Evolutionary conservation across 768 basidiomycete genomes (phyloP).

Genomic region (Pleurotus pulmonarius): DNA sequence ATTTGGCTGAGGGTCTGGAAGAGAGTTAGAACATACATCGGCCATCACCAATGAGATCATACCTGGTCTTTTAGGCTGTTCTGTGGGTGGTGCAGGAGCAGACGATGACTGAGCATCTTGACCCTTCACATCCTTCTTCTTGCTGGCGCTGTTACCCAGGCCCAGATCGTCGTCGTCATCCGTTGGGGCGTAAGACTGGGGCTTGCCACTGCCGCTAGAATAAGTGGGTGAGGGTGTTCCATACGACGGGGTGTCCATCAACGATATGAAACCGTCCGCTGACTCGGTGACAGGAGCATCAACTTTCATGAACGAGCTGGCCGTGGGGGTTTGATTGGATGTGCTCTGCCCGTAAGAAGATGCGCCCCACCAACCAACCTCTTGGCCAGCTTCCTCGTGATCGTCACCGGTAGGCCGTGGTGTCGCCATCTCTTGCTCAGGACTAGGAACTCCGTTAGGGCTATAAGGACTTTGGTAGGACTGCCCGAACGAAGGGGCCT

Average conservation of each 20-base stretch:
- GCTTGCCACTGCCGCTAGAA: constrained; percentile 8
- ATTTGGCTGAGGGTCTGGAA: constrained; percentile 20
- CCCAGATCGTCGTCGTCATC: constrained; percentile 89
- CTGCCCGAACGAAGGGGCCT: constrained; percentile 31
- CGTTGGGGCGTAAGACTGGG: constrained; percentile 27
- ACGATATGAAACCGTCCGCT: constrained; percentile 70
- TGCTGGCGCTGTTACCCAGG: constrained; percentile 58
- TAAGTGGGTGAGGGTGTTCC: constrained; percentile 28
- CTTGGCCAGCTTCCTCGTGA: constrained; percentile 34
- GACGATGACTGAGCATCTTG: neutral
- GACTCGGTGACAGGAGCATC: constrained; percentile 34
- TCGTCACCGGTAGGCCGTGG: constrained; percentile 23
- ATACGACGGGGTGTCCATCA: constrained; percentile 66
- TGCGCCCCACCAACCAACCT: constrained; percentile 65
- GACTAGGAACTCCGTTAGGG: constrained; percentile 33
- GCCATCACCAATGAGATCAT: constrained; percentile 2
- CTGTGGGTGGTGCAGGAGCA: constrained; percentile 9
- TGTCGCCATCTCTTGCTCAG: constrained; percentile 27
- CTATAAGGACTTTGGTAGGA: constrained; percentile 18
- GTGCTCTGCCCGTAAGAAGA: constrained; percentile 29
- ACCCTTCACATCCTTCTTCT: constrained; percentile 6
- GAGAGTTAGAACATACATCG: neutral
- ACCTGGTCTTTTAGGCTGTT: constrained; percentile 25
- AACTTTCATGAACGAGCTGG: constrained; percentile 57
- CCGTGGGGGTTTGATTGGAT: constrained; percentile 59